Percentiles rank a stretch among this genome's conserved stretches.
Conservation (phyloP, 306 rosid species). For the Medicago arabica region DNA sequence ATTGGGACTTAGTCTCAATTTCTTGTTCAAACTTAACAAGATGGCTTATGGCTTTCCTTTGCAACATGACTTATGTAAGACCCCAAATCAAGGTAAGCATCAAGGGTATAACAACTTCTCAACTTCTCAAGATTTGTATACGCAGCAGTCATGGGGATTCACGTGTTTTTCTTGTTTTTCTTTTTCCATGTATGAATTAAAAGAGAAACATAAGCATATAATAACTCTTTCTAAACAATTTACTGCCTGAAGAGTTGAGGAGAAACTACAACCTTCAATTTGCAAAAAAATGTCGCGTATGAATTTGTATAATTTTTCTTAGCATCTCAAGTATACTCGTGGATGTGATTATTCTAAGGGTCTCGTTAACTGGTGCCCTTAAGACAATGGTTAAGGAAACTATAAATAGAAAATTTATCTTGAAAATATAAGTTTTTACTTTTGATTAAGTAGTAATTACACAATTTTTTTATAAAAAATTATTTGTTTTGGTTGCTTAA, state of each 20-base stretch:
- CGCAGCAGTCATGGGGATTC: not conserved
- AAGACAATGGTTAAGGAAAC: too few species aligned
- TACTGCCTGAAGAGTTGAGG: conserved; percentile 66
- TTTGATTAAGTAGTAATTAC: too few species aligned
- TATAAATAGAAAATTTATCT: too few species aligned
- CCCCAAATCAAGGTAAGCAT: conserved; percentile 67
- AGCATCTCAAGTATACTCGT: too few species aligned
- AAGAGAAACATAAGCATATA: conserved; percentile 8
- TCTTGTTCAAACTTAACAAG: conserved; percentile 36
- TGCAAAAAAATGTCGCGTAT: too few species aligned
- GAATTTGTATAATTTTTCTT: not conserved
- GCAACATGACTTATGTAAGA: conserved; percentile 85
- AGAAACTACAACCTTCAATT: conserved; percentile 48
- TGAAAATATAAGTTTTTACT: too few species aligned
- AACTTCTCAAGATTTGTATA: conserved; percentile 8
- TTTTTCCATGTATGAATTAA: not conserved
- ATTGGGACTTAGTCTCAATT: conserved; percentile 59
- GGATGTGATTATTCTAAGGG: too few species aligned
- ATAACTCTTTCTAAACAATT: conserved; percentile 4
- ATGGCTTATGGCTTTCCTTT: conserved; percentile 53
- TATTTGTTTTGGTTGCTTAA: too few species aligned
- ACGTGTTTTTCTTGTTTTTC: conserved; percentile 6
- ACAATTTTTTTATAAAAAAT: too few species aligned
- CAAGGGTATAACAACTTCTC: conserved; percentile 3
- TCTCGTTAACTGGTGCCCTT: too few species aligned